Evolutionary conservation across 208 protist species (phyloP).

Genomic region (Leishmania lainsoni): DNA sequence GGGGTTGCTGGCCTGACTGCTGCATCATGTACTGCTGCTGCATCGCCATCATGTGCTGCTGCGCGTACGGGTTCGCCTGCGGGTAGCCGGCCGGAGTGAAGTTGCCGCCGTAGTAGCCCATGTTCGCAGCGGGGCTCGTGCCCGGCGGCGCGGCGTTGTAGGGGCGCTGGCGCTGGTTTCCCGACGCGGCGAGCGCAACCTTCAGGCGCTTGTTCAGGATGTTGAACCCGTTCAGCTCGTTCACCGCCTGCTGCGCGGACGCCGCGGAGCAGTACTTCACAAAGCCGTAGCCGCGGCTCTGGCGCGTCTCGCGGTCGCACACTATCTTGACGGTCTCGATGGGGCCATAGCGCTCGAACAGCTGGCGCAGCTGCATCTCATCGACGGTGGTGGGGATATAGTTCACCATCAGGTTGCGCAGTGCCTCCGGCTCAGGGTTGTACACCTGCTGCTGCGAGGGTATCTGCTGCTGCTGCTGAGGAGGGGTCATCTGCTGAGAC

Average conservation of each 20-base stretch:
- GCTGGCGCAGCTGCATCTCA: conserved; percentile 79
- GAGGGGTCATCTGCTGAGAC: conserved; percentile 7
- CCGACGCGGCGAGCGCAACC: conserved; percentile 77
- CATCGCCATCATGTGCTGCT: conserved; percentile 74
- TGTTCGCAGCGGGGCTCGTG: conserved; percentile 28
- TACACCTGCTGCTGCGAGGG: conserved; percentile 23
- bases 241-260: conserved; percentile 79
- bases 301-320: conserved; percentile 81
- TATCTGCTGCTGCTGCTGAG: conserved; percentile 35
- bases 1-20: conserved; percentile 45
- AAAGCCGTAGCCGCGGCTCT: conserved; percentile 91
- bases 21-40: conserved; percentile 66
- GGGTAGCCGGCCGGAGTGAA: conserved; percentile 52
- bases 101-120: conserved; percentile 63
- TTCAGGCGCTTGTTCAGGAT: conserved; percentile 91
- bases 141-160: conserved; percentile 28
- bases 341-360: conserved; percentile 84
- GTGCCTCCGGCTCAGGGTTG: conserved; percentile 67
- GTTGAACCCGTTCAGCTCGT: conserved; percentile 81
- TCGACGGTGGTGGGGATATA: conserved; percentile 89
- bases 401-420: conserved; percentile 91
- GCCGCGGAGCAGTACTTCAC: conserved; percentile 83
- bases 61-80: conserved; percentile 64
- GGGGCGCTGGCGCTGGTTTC: conserved; percentile 63
- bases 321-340: conserved; percentile 92